Conservation (phyloP, 2,329 filamentous ascomycete species). For the Xylaria sp. region DNA sequence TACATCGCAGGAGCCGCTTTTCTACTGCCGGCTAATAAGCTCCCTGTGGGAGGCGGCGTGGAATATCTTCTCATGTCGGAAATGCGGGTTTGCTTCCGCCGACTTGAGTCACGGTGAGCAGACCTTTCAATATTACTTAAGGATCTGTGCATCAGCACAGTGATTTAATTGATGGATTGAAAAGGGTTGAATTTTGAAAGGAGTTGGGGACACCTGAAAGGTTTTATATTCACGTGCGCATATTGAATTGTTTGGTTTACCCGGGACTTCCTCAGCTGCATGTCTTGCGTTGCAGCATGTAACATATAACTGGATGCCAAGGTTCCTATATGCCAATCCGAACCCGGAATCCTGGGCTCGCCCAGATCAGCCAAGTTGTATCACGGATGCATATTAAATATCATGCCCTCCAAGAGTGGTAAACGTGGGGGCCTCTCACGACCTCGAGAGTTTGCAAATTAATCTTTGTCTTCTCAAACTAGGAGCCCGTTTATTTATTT, state of each 20-base stretch:
- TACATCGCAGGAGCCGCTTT: constrained; percentile 20
- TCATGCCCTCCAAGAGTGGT: not conserved
- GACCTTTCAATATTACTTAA: not conserved
- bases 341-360: not conserved
- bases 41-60: constrained; percentile 16
- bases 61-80: constrained; percentile 8
- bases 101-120: not conserved
- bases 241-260: not conserved
- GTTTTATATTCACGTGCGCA: not conserved
- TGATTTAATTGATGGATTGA: not conserved
- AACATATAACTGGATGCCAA: not conserved
- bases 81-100: not conserved
- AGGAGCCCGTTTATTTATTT: too few species aligned
- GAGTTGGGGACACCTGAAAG: not conserved
- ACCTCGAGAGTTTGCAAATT: too few species aligned
- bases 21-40: constrained; percentile 23
- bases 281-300: not conserved
- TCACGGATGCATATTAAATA: not conserved
- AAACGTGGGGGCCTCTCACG: not conserved
- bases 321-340: not conserved
- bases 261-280: too few species aligned
- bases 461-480: too few species aligned
- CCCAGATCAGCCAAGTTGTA: not conserved
- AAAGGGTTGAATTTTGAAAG: not conserved
- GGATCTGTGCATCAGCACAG: not conserved